These are phyloP conservation scores for Leccinum ochraceum DNA, from an alignment of 768 basidiomycete genomes.

Conservation along the genomic window DNA sequence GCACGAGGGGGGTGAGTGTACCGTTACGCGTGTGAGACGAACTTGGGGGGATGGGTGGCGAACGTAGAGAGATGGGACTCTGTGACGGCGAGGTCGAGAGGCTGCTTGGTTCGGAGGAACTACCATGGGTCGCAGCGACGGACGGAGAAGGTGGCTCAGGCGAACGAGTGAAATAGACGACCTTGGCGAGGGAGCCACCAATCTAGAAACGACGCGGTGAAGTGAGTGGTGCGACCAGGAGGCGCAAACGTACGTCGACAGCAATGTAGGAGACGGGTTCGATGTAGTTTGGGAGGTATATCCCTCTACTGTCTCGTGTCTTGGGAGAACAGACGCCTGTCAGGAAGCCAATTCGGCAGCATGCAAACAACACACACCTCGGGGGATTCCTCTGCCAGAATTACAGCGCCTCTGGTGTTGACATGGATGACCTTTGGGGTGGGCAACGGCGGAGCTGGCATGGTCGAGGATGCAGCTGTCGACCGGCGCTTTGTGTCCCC, in stretches of 20 bases:
- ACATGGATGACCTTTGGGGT: constrained; percentile 88
- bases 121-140: constrained; percentile 58
- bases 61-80: constrained; percentile 14
- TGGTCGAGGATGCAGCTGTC: constrained; percentile 23
- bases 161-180: constrained; percentile 97
- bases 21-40: constrained; percentile 52
- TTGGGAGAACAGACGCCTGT: constrained; percentile 30
- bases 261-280: constrained; percentile 98
- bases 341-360: constrained; percentile 11
- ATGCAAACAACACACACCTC: constrained; percentile 56
- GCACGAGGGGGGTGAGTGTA: constrained; percentile 79
- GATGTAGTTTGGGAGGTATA: constrained; percentile 97
- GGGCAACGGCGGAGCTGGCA: constrained; percentile 68
- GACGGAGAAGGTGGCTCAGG: constrained; percentile 82
- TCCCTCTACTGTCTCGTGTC: constrained; percentile 94
- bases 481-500: constrained; percentile 17
- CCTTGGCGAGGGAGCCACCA: constrained; percentile 95
- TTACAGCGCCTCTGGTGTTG: constrained; percentile 91
- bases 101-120: constrained; percentile 46
- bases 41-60: constrained; percentile 26
- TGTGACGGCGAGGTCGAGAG: constrained; percentile 38
- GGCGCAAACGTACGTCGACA: constrained; percentile 73
- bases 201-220: constrained; percentile 52
- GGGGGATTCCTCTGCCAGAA: constrained; percentile 91
- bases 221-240: neutral